Evolutionary conservation across 306 rosid genomes (phyloP).

Genomic region (Vigna hirtella): DNA sequence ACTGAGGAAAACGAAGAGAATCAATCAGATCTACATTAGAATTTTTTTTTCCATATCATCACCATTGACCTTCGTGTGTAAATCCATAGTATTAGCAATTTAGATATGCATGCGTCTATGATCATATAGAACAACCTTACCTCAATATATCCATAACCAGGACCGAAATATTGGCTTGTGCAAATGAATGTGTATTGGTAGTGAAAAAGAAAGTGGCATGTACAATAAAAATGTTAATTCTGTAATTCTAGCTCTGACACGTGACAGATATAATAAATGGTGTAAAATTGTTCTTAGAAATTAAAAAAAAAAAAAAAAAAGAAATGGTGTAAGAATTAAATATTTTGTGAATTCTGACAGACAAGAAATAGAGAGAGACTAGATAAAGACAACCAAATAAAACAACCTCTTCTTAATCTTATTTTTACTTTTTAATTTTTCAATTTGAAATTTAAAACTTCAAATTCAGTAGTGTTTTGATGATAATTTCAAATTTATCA

Average conservation of each 20-base stretch:
- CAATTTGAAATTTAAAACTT: background rate
- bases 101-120: background rate
- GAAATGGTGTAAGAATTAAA: background rate
- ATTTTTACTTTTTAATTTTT: constrained; percentile 21
- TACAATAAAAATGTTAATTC: constrained; percentile 10
- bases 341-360: constrained; percentile 20
- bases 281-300: constrained; percentile 43
- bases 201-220: constrained; percentile 20
- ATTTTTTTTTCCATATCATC: constrained; percentile 14
- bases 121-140: constrained; percentile 45
- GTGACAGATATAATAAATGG: constrained; percentile 37
- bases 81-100: background rate
- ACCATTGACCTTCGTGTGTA: constrained; percentile 7
- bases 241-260: constrained; percentile 33
- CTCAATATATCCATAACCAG: constrained; percentile 25
- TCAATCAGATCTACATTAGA: constrained; percentile 2
- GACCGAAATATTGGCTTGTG: constrained; percentile 30
- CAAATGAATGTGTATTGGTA: constrained; percentile 14
- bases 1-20: background rate
- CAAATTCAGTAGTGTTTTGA: background rate
- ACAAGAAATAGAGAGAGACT: background rate
- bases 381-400: background rate
- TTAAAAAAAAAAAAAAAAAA: constrained; percentile 3
- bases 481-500: background rate
- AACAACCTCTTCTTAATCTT: background rate